phyloP scores from a whole-genome alignment of 73 alveolate species.

The Tetrahymena elliotti region DNA sequence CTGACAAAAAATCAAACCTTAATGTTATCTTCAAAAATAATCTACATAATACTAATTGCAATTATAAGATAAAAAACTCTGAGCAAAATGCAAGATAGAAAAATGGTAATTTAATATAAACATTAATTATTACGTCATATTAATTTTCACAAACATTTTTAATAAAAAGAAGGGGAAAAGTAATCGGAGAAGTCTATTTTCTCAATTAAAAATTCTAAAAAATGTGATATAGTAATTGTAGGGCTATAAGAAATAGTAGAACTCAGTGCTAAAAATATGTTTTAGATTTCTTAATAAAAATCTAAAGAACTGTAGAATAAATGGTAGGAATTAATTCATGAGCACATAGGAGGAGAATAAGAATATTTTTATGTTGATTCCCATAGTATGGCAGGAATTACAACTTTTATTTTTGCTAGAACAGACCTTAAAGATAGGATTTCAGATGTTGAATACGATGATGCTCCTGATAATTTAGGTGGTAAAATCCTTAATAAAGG shows the following conservation, averaged over 20 bases:
- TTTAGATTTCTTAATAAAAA: neutral
- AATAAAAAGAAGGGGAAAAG: neutral
- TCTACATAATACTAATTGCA: neutral
- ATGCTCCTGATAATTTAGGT: slow-evolving; percentile 73
- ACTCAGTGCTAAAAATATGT: slow-evolving; percentile 9
- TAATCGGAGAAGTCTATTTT: neutral
- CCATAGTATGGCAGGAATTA: slow-evolving; percentile 60
- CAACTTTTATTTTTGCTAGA: slow-evolving; percentile 52
- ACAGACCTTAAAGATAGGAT: slow-evolving; percentile 36
- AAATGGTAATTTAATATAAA: too few relatives aligned
- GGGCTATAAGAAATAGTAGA: slow-evolving; percentile 21
- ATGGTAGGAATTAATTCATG: neutral
- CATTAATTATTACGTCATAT: too few relatives aligned
- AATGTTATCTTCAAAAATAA: neutral
- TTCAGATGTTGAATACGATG: slow-evolving; percentile 39
- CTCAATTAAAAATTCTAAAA: neutral
- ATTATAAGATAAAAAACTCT: neutral
- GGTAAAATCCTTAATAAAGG: slow-evolving; percentile 92
- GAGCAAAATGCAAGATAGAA: too few relatives aligned
- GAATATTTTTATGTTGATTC: slow-evolving; percentile 32
- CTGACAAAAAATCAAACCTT: neutral
- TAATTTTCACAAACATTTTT: neutral
- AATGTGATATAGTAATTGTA: slow-evolving; percentile 9
- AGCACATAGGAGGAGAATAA: slow-evolving; percentile 10
- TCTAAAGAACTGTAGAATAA: neutral